Evolutionary conservation across 306 rosid genomes (phyloP).

Genomic region (Leucaena leucocephala): DNA sequence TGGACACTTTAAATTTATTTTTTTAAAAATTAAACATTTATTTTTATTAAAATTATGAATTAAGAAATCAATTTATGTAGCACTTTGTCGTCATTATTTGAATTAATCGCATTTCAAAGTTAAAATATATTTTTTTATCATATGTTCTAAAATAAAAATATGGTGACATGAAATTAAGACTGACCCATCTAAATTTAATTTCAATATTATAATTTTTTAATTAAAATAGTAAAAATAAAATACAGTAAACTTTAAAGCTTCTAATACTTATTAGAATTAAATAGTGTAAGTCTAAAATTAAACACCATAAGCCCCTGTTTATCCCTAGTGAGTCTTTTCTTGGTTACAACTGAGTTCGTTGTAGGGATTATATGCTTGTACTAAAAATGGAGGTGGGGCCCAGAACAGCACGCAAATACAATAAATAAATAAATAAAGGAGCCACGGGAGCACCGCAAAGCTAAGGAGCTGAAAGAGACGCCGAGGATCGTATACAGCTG

Average conservation of each 20-base stretch:
- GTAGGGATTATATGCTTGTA: background rate
- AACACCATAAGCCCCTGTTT: background rate
- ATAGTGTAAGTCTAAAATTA: background rate
- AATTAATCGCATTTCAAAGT: background rate
- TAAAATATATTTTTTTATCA: no score
- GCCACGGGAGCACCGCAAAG: conserved; percentile 44
- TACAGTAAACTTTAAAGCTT: background rate
- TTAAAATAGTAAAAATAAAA: no score
- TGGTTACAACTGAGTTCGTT: background rate
- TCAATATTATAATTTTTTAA: no score
- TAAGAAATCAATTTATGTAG: no score
- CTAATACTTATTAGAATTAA: background rate
- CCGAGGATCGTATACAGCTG: conserved; percentile 9
- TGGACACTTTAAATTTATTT: background rate
- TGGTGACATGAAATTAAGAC: no score
- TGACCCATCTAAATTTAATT: no score
- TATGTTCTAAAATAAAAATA: no score
- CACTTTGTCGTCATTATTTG: no score
- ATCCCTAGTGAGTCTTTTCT: background rate
- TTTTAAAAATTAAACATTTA: background rate
- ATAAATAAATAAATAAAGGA: conserved; percentile 2
- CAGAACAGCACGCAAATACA: background rate
- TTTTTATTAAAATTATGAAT: no score
- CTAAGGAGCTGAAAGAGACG: background rate
- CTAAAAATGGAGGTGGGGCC: conserved; percentile 11